These are phyloP conservation scores for Pseudozyma sp. DNA, from an alignment of 1,284 basidiomycete species.

Conservation along the genomic window DNA sequence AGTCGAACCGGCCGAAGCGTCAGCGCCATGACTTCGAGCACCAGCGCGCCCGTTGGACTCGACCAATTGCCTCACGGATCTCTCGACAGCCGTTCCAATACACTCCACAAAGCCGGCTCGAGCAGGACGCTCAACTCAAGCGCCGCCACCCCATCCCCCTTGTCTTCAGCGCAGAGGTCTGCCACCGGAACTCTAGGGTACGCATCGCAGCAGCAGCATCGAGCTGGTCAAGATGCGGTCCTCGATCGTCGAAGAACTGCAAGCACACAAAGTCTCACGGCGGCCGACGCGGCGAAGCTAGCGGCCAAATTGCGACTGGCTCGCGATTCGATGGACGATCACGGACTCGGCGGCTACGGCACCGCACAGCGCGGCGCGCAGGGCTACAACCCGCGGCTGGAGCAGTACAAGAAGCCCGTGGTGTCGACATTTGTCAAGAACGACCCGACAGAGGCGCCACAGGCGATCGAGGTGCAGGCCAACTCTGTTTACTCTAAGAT, in stretches of 20 bases:
- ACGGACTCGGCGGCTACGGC: constrained; percentile 20
- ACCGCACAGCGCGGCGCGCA: constrained; percentile 25
- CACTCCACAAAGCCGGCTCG: constrained; percentile 21
- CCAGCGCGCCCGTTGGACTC: constrained; percentile 38
- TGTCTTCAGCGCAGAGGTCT: constrained; percentile 23
- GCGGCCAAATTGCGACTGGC: constrained; percentile 59
- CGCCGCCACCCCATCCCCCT: constrained; percentile 21
- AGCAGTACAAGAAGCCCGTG: constrained; percentile 58
- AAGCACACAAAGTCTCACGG: constrained; percentile 56
- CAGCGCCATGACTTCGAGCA: constrained; percentile 40
- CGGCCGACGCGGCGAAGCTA: constrained; percentile 59
- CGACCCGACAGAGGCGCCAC: constrained; percentile 28
- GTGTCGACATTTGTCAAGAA: constrained; percentile 58
- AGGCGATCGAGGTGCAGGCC: constrained; percentile 43
- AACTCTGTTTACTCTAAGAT: constrained; percentile 50
- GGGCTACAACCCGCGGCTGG: constrained; percentile 40
- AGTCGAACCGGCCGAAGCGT: constrained; percentile 25
- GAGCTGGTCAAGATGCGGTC: constrained; percentile 11
- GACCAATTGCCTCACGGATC: constrained; percentile 30
- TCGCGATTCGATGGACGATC: constrained; percentile 54
- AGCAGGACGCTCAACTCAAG: constrained; percentile 13
- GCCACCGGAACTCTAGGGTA: constrained; percentile 14
- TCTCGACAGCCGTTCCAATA: constrained; percentile 16
- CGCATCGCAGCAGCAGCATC: constrained; percentile 18
- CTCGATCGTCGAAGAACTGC: constrained; percentile 34